Base-by-base conservation (phyloP, 306 rosid species). In the Begonia masoniana region DNA sequence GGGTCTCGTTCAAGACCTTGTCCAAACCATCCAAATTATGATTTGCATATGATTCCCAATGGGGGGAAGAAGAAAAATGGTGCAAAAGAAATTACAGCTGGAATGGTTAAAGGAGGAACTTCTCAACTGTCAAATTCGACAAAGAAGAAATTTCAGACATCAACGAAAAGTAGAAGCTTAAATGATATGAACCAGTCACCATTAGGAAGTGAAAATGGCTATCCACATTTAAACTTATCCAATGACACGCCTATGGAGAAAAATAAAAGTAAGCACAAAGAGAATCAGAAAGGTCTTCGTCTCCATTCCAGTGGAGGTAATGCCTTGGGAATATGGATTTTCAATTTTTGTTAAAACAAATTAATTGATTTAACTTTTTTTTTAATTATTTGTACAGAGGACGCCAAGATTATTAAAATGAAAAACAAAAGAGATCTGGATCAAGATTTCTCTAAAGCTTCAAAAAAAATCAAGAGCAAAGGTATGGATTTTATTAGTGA, bases 381-480 rank as follows among this genome's bases (percentile, higher is more conserved):
- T 55, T 68, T 52, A 68, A 59, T 52, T 61, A 57, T 73, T 63
- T 65, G 62, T 59, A 41, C 81, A 92, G 99, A 82, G 63, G 85
- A 76, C 61, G 10, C 41, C 19, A 83, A 81, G 76, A 76, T 58
- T 79, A 57, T 55, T 66, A 85, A 74, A 63, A 64, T 62, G 51
- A 87, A 87, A 79, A 73, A 69, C 78, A 61, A 81, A 76, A 79
- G 75, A 68, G 95, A 71, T 55, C 67, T 69, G 23, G 79, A 77
- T 70, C 83, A 74, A 59, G 93, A 81, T 81, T 58, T 57, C 66
- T 69, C 80, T 58, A 82, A 85, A 71, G 78, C 80, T 70, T 68
- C 71, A 58, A 87, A 87, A 77, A 92, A 87, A 78, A 55, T 66
- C 48, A 87, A 71, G 75, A 68, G 66, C 49, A 78, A 83, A 46